Base-by-base conservation (phyloP, 208 protist genomes). In the Phytomonas sp. region DNA sequence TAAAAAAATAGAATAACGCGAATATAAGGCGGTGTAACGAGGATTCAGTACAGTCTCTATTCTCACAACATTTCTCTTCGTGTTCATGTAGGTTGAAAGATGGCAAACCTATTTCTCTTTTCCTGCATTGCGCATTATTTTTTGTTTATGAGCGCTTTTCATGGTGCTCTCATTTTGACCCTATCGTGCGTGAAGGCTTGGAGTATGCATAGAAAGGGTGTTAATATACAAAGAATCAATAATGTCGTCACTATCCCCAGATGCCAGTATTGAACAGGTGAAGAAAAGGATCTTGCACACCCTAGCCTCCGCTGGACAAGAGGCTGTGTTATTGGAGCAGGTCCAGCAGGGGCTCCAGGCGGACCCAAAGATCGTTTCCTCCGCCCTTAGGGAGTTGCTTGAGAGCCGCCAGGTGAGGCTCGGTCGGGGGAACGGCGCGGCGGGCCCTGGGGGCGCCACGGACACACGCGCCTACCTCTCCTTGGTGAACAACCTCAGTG, bases 391-490 rank as follows among this genome's bases (percentile, higher is more conserved):
- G 0, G 80, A 77, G 11, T 74, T 94, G 3, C 73, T 87, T 69
- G 75, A 90, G 73, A 61, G 74, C 6, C 78, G 84, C 56, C 77
- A 75, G 20, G 73, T 93, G 17, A 63, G 73, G 11, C 75, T 89
- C 64, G 78, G 75, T 26, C 79, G 83, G 67, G 77, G 85, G 62
- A 66, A 17, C 36, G 36, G 36, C 6, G 36, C 9, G 36, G 36
- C 9, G 36, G 36, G 36, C 6, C 36, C 36, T 40, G 36, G 36
- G 36, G 36, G 6, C 36, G 72, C 70, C 46, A 65, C 34, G 9
- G 83, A 84, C 36, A 72, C 51, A 7, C 76, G 75, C 60, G 75
- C 85, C 26, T 89, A 84, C 72, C 70, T 91, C 46, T 83, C 85
- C 1, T 77, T 94, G 8, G 77, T 78, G 5, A 78, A 73, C 62